Evolutionary conservation across 805 yeast species (phyloP).

Genomic region (Sungouiozyma intestinalis): DNA sequence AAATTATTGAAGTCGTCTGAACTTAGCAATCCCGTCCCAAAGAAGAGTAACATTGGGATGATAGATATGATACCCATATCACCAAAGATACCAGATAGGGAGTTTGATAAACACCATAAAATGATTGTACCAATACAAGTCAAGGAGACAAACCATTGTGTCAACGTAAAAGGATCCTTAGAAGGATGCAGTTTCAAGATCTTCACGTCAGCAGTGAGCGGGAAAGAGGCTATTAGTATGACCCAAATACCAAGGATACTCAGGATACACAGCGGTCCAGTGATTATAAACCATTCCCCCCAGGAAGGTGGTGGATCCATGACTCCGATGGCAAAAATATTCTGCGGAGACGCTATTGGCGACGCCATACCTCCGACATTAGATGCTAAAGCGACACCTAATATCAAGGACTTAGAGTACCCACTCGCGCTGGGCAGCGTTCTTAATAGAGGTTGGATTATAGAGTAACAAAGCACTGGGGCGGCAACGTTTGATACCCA

Average conservation of each 20-base stretch:
- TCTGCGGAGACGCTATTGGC: slow-evolving; percentile 95
- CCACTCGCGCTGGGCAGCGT: slow-evolving; percentile 70
- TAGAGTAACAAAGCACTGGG: slow-evolving; percentile 85
- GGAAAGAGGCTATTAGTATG: slow-evolving; percentile 56
- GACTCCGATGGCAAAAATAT: slow-evolving; percentile 77
- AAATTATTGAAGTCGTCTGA: slow-evolving; percentile 92
- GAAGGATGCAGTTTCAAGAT: slow-evolving; percentile 37
- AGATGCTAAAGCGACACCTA: slow-evolving; percentile 89
- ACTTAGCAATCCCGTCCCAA: slow-evolving; percentile 79
- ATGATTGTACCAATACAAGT: slow-evolving; percentile 66
- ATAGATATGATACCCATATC: slow-evolving; percentile 96
- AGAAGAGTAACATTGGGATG: slow-evolving; percentile 80
- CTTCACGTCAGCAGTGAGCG: slow-evolving; percentile 41
- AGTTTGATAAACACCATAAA: slow-evolving; percentile 83
- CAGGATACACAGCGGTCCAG: slow-evolving; percentile 67
- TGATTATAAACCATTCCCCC: slow-evolving; percentile 88
- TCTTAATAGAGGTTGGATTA: slow-evolving; percentile 80
- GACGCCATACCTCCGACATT: slow-evolving; percentile 96
- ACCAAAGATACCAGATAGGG: slow-evolving; percentile 64
- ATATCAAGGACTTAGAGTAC: slow-evolving; percentile 71
- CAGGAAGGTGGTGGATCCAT: slow-evolving; percentile 81
- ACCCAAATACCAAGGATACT: slow-evolving; percentile 64
- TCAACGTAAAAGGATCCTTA: slow-evolving; percentile 57
- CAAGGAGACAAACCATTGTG: slow-evolving; percentile 64
- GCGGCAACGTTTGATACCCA: slow-evolving; percentile 98